A percentile compares a stretch with the other conserved stretches of the same genome.
phyloP scores from a whole-genome alignment of 371 early-diverging fungal species.

The Entomophthora muscae region DNA sequence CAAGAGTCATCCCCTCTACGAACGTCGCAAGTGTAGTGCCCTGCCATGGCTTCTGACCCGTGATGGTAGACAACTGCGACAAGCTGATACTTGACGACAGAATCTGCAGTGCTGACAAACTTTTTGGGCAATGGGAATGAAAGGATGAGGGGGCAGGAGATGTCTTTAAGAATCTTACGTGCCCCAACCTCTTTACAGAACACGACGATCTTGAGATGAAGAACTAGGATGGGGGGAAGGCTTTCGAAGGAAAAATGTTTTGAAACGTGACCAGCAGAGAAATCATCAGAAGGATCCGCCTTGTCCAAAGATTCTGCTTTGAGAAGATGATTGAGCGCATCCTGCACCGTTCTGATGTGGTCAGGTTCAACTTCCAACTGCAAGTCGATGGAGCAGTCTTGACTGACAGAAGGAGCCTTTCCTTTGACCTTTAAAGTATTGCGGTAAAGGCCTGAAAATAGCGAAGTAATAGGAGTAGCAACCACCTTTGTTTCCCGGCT shows the following conservation, averaged over 20 bases:
- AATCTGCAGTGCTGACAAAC: background rate
- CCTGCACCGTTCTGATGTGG: conserved; percentile 56
- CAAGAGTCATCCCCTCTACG: conserved; percentile 51
- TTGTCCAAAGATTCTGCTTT: conserved; percentile 42
- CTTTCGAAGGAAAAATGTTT: conserved; percentile 65
- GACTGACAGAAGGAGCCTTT: conserved; percentile 56
- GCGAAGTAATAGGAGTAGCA: conserved; percentile 62
- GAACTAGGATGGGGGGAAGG: conserved; percentile 81
- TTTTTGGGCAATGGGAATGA: background rate
- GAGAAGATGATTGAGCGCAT: conserved; percentile 69
- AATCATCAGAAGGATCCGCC: conserved; percentile 14
- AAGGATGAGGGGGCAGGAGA: conserved; percentile 26
- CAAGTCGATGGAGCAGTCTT: conserved; percentile 77
- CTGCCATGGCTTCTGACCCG: conserved; percentile 72
- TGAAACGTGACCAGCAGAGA: conserved; percentile 46
- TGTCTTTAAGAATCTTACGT: conserved; percentile 26
- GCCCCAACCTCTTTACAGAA: conserved; percentile 53
- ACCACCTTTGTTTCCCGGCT: conserved; percentile 28
- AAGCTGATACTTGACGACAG: conserved; percentile 1
- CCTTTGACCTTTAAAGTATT: conserved; percentile 59
- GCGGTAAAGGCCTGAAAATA: conserved; percentile 73
- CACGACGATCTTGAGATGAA: conserved; percentile 87
- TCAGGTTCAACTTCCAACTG: conserved; percentile 75
- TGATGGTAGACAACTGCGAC: conserved; percentile 84
- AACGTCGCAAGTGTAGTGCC: conserved; percentile 95